A percentile compares a stretch with the other conserved stretches of the same genome.
These are phyloP conservation scores for Biscogniauxia mediterranea DNA, from an alignment of 2,329 filamentous ascomycete species.

Conservation along the genomic window DNA sequence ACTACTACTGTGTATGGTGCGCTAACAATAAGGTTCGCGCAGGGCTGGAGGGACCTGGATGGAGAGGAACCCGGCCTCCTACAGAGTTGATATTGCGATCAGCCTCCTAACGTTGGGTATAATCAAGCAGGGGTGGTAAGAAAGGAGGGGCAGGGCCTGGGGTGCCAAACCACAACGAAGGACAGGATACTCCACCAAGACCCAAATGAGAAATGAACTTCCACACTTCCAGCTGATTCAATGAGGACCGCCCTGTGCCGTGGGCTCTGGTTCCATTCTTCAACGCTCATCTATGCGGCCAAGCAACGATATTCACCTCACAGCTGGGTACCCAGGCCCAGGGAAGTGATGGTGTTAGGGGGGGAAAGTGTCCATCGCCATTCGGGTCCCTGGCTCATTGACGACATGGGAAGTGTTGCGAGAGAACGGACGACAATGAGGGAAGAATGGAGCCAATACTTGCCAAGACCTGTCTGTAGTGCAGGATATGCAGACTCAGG, in stretches of 20 bases:
- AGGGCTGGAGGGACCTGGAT: not conserved
- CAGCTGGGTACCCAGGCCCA: not conserved
- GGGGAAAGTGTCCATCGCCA: constrained; percentile 19
- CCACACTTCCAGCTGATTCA: not conserved
- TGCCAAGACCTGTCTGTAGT: constrained; percentile 11
- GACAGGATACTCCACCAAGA: not conserved
- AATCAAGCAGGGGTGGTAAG: not conserved
- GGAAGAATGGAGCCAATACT: constrained; percentile 7
- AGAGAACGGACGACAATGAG: constrained; percentile 8
- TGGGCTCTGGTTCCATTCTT: not conserved
- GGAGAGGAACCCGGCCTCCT: not conserved
- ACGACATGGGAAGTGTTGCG: constrained; percentile 15
- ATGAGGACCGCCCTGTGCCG: not conserved
- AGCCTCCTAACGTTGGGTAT: not conserved
- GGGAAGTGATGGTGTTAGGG: constrained; percentile 6
- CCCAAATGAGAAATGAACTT: not conserved
- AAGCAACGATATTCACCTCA: not conserved
- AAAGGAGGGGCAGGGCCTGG: not conserved
- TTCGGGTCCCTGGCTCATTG: constrained; percentile 18
- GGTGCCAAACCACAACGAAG: not conserved
- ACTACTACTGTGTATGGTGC: not conserved
- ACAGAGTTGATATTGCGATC: not conserved
- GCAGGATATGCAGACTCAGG: constrained; percentile 9
- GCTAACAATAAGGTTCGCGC: not conserved
- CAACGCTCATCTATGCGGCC: not conserved